Evolutionary conservation across 768 basidiomycete species (phyloP).

Genomic region (Auriscalpium microsporum): DNA sequence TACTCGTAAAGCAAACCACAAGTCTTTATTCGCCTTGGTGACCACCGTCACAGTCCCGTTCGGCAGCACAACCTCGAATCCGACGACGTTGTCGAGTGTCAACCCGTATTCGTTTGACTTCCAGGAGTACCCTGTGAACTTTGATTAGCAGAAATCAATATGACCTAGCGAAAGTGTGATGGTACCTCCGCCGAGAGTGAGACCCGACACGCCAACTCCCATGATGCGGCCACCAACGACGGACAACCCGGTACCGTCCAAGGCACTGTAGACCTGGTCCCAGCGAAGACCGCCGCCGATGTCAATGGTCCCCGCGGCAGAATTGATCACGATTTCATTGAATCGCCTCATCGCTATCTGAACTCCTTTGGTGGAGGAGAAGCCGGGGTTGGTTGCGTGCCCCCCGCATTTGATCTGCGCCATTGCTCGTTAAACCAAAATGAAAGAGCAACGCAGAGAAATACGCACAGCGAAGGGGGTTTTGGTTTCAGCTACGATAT

Average conservation of each 20-base stretch:
- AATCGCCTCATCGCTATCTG: conserved; percentile 21
- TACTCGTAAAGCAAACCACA: conserved; percentile 10
- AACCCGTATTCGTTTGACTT: conserved; percentile 27
- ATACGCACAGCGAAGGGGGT: conserved; percentile 6
- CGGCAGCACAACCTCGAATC: conserved; percentile 23
- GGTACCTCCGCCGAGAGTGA: conserved; percentile 20
- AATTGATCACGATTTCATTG: conserved; percentile 1
- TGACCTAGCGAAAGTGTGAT: neutral
- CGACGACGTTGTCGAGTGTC: conserved; percentile 25
- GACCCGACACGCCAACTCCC: conserved; percentile 19
- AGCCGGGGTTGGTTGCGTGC: conserved; percentile 17
- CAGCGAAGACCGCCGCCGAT: conserved; percentile 19
- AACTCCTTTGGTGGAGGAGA: conserved; percentile 20
- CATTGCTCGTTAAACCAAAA: too few relatives aligned
- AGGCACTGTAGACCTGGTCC: conserved; percentile 20
- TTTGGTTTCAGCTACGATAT: conserved; percentile 1
- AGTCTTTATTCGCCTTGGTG: conserved; percentile 3
- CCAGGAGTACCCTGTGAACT: conserved; percentile 22
- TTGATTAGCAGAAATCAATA: neutral
- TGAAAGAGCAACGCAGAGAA: neutral
- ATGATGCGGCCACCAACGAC: conserved; percentile 18
- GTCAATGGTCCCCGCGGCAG: conserved; percentile 2
- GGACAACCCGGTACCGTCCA: conserved; percentile 13
- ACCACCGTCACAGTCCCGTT: conserved; percentile 15
- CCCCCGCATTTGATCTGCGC: conserved; percentile 19